These are phyloP conservation scores for Canariomyces notabilis DNA, from an alignment of 2,329 filamentous ascomycete species.

Conservation along the genomic window DNA sequence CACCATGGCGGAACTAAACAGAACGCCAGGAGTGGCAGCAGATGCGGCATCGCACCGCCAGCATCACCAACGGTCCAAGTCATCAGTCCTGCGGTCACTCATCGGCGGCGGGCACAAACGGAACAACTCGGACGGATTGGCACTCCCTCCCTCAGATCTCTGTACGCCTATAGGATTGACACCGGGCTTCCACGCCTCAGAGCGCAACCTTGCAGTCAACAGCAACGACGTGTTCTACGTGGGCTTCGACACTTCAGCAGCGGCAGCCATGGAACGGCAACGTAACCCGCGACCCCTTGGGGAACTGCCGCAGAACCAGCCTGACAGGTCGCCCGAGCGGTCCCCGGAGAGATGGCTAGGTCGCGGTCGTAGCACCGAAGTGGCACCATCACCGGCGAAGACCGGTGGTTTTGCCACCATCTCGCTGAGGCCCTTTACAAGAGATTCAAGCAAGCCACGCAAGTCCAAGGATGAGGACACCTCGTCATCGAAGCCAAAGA, in stretches of 20 bases:
- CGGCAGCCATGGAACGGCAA: slow-evolving; percentile 17
- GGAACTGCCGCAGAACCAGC: slow-evolving; percentile 54
- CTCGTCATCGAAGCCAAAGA: slow-evolving; percentile 62
- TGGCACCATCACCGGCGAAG: slow-evolving; percentile 37
- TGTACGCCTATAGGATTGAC: slow-evolving; percentile 22
- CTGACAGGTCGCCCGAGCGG: slow-evolving; percentile 29
- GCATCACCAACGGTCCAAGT: slow-evolving; percentile 40
- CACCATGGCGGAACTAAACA: slow-evolving; percentile 12
- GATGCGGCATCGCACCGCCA: neutral
- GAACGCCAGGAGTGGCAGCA: slow-evolving; percentile 6
- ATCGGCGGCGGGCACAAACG: slow-evolving; percentile 39
- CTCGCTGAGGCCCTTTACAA: slow-evolving; percentile 39
- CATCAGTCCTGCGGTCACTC: slow-evolving; percentile 46
- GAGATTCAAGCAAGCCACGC: slow-evolving; percentile 34
- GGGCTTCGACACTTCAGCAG: slow-evolving; percentile 14
- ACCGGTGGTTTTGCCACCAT: slow-evolving; percentile 38
- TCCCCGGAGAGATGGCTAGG: slow-evolving; percentile 18
- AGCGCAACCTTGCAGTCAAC: slow-evolving; percentile 23
- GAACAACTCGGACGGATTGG: slow-evolving; percentile 41
- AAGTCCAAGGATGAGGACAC: slow-evolving; percentile 38
- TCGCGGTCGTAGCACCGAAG: slow-evolving; percentile 2
- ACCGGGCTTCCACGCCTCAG: slow-evolving; percentile 26
- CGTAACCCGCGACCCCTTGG: slow-evolving; percentile 42
- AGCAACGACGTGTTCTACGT: slow-evolving; percentile 18
- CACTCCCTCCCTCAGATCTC: slow-evolving; percentile 28